Evolutionary conservation across 164 flowering plant species (phyloP).

Genomic region (Vitis rupestris): DNA sequence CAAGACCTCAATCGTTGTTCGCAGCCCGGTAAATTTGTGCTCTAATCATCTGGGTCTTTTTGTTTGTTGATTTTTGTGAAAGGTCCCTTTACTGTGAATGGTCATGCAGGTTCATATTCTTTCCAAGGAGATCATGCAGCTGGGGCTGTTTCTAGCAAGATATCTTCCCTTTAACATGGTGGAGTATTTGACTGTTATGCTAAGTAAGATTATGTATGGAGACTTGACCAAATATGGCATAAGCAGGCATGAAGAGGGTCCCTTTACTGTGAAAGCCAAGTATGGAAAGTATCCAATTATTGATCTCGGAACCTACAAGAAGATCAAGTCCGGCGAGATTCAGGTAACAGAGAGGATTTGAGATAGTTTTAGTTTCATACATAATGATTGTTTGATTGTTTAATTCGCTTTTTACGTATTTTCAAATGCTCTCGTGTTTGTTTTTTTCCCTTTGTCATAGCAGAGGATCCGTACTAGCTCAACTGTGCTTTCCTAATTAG

Average conservation of each 20-base stretch:
- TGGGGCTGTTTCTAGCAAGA: conserved; percentile 21
- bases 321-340: conserved; percentile 39
- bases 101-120: conserved; percentile 35
- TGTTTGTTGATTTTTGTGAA: too few relatives aligned
- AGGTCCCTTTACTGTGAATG: too few relatives aligned
- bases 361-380: too few relatives aligned
- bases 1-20: neutral
- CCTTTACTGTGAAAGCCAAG: conserved; percentile 26
- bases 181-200: conserved; percentile 21
- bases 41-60: too few relatives aligned
- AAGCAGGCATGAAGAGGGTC: conserved; percentile 37
- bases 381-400: too few relatives aligned
- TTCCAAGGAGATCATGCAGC: conserved; percentile 24
- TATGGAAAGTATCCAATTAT: conserved; percentile 35
- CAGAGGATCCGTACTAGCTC: too few relatives aligned
- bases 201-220: conserved; percentile 32
- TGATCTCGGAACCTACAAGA: conserved; percentile 38
- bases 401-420: too few relatives aligned
- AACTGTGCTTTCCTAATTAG: too few relatives aligned
- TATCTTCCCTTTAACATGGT: conserved; percentile 26
- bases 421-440: too few relatives aligned
- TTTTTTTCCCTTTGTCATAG: too few relatives aligned
- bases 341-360: conserved; percentile 22
- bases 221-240: conserved; percentile 38
- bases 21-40: neutral